These are phyloP conservation scores for Ogataea haglerorum DNA, from an alignment of 805 yeast genomes.

Conservation along the genomic window DNA sequence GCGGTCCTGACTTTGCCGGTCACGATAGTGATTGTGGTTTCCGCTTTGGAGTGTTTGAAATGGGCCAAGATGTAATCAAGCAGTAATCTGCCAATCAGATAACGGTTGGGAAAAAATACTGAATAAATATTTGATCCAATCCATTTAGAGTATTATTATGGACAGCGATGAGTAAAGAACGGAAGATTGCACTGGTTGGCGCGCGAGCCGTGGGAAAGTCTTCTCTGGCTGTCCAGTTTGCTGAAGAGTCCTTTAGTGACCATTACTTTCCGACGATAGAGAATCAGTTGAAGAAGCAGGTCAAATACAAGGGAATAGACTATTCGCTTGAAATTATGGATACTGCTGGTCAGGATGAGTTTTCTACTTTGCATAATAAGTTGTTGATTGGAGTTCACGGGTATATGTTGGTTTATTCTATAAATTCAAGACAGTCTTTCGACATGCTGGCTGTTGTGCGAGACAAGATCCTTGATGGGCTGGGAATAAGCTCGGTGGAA, in stretches of 20 bases:
- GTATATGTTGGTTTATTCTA: conserved; percentile 75
- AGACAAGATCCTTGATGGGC: conserved; percentile 75
- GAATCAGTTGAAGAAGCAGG: conserved; percentile 71
- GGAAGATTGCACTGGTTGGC: conserved; percentile 85
- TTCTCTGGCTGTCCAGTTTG: conserved; percentile 78
- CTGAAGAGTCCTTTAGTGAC: conserved; percentile 85
- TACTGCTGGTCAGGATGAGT: conserved; percentile 94
- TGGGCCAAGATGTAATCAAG: conserved; percentile 28
- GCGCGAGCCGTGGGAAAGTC: conserved; percentile 87
- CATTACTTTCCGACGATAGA: conserved; percentile 89
- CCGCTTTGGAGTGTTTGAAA: conserved; percentile 53
- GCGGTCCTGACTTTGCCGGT: conserved; percentile 73
- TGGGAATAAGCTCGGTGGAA: conserved; percentile 42
- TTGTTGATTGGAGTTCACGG: conserved; percentile 82
- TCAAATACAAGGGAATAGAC: conserved; percentile 67
- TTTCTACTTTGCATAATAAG: conserved; percentile 73
- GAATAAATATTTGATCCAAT: not conserved
- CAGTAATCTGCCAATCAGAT: conserved; percentile 4
- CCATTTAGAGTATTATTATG: not conserved
- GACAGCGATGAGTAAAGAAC: conserved; percentile 39
- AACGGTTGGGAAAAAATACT: conserved; percentile 1
- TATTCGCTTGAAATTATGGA: conserved; percentile 83
- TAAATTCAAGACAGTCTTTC: conserved; percentile 72
- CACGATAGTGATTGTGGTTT: conserved; percentile 67
- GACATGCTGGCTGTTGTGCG: conserved; percentile 72